Base-by-base conservation (phyloP, 2,329 filamentous ascomycete genomes). In the Cryphonectria naterciae region DNA sequence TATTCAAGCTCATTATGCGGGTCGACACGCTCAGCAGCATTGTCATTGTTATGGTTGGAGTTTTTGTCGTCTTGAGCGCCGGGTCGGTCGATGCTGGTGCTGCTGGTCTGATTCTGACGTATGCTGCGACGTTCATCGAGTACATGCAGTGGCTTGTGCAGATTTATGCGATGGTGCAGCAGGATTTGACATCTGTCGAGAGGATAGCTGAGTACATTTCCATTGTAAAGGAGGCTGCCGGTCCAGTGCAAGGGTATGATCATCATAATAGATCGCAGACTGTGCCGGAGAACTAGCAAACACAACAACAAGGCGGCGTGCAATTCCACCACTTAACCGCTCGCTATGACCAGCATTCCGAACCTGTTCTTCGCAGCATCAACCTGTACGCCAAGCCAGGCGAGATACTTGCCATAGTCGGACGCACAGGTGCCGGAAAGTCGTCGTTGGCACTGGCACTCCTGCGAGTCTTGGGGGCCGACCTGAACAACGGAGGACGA, bases 1-100 rank as follows among this genome's bases (percentile, higher is more conserved):
- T 28, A 88, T 92, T 78, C 90, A 92, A 78, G 89, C 46, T 49
- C 22, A 10, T 49, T 22, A n/a, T 49, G 22, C 46, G 46, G 22
- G 22, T 49, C 22, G 46, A n/a, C 46, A 19, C 22, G 46, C 46
- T 49, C 46, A 49, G 46, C 46, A 49, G 46, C 46, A 49, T 49
- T 22, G 22, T 49, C 19, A 49, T 49, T 1, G n/a, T 49, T 7
- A 8, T 49, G 46, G 46, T 49, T n/a, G 46, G 46, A 6, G 10
- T n/a, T 10, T 49, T 49, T 11, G 2, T 49, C 22, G n/a, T 49
- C 46, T 49, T 7, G 5, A 49, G 46, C 22, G 22, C 19, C 22
- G 7, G 46, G 19, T 49, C 46, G 46, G 11, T 49, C 19, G 46
- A 49, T n/a, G 46, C 22, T n/a, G 46, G 46, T 49, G 19, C 46